Evolutionary conservation across 163 green algal genomes (phyloP).

Genomic region (Chloromonas sp.): DNA sequence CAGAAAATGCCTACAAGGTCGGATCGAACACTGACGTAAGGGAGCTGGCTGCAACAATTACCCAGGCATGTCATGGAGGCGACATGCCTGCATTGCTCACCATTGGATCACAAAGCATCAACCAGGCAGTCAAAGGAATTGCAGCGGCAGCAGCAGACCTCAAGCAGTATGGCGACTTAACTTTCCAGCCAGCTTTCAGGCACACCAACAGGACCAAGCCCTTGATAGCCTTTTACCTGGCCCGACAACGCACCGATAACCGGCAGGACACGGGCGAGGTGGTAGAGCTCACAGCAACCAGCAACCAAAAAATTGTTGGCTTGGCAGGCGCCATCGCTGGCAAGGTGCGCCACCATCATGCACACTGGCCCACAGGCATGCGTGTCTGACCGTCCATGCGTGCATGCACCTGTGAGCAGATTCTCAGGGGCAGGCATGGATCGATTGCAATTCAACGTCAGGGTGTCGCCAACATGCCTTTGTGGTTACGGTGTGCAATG

Average conservation of each 20-base stretch:
- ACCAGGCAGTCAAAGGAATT: slow-evolving; percentile 27
- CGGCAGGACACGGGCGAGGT: slow-evolving; percentile 18
- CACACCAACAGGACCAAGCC: slow-evolving; percentile 37
- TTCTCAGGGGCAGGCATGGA: too few species aligned
- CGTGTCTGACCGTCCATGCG: too few species aligned
- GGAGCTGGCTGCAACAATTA: slow-evolving; percentile 26
- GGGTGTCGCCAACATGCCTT: too few species aligned
- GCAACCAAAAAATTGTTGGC: slow-evolving; percentile 16
- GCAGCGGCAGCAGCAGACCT: slow-evolving; percentile 25
- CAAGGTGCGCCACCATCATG: neutral
- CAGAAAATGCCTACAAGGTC: slow-evolving; percentile 16
- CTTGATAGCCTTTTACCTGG: slow-evolving; percentile 41
- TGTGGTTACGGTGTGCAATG: too few species aligned
- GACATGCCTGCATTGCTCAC: slow-evolving; percentile 34
- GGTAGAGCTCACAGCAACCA: slow-evolving; percentile 25
- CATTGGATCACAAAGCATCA: slow-evolving; percentile 36
- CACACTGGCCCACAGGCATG: too few species aligned
- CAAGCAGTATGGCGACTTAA: slow-evolving; percentile 16
- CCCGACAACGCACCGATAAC: neutral
- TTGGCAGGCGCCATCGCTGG: slow-evolving; percentile 36
- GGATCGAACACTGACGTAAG: slow-evolving; percentile 19
- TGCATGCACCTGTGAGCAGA: too few species aligned
- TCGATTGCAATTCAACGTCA: too few species aligned
- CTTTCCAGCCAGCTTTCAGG: slow-evolving; percentile 40
- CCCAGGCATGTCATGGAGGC: neutral